phyloP scores from a whole-genome alignment of 768 basidiomycete species.

The Megacollybia marginata region DNA sequence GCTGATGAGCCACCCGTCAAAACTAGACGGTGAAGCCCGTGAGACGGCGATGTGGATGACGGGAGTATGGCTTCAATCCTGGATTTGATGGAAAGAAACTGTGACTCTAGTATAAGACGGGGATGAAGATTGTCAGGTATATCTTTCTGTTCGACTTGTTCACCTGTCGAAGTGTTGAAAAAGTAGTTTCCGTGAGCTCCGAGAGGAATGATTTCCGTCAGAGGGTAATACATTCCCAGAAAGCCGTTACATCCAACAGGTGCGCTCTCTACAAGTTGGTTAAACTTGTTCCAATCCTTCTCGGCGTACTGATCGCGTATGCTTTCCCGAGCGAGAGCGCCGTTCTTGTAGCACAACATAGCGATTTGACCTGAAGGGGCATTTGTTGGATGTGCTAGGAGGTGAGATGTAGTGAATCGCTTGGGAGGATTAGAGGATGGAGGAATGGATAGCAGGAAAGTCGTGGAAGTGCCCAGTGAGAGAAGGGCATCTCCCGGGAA shows the following conservation, averaged over 20 bases:
- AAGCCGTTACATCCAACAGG: slow-evolving; percentile 52
- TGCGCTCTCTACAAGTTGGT: slow-evolving; percentile 48
- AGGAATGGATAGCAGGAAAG: slow-evolving; percentile 72
- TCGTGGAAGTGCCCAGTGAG: slow-evolving; percentile 85
- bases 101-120: slow-evolving; percentile 77
- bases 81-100: slow-evolving; percentile 74
- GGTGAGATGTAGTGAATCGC: slow-evolving; percentile 68
- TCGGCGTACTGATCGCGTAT: slow-evolving; percentile 60
- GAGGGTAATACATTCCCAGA: slow-evolving; percentile 73
- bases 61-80: slow-evolving; percentile 66
- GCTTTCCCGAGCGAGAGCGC: slow-evolving; percentile 73
- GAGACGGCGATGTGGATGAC: slow-evolving; percentile 34
- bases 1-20: slow-evolving; percentile 74
- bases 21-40: slow-evolving; percentile 53
- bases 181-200: slow-evolving; percentile 66
- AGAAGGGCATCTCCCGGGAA: slow-evolving; percentile 77
- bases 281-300: slow-evolving; percentile 62
- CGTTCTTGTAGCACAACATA: slow-evolving; percentile 92
- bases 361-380: slow-evolving; percentile 57
- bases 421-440: slow-evolving; percentile 56
- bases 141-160: slow-evolving; percentile 20
- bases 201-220: slow-evolving; percentile 84
- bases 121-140: slow-evolving; percentile 48
- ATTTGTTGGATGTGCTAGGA: slow-evolving; percentile 65
- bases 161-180: slow-evolving; percentile 34